Evolutionary conservation across 139 green algal species (phyloP), one percentile per base, ranked within the genome.

Genomic region (Picochlorum costavermella): DNA sequence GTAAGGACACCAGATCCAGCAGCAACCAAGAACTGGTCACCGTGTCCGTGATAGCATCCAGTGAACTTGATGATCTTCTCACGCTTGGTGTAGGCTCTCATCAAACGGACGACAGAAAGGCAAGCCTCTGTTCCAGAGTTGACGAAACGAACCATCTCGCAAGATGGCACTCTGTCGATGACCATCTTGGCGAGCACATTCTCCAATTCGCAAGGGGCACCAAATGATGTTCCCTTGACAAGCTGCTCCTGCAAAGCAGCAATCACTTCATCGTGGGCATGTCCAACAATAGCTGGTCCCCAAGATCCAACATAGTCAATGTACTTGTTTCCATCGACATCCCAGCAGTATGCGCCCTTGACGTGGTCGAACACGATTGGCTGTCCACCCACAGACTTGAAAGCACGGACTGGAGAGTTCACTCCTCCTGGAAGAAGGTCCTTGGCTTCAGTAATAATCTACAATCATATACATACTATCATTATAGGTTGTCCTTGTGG

Each of bases 11-110:
- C 94, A 9, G 77, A 91, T 46, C 94, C 93, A 31, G 94, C 94
- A 78, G 97, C 88, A 20, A 96, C 90, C 61, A 96, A 74, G 82
- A 96, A 96, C 49, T 84, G 83, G 78, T 98, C 91, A 29, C 83
- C 94, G 72, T 99, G 94, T 33, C 92, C 94, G 79, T 99, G 94
- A 81, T 98, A 99, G 90, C 94, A 99, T 60, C 94, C 94, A n/a
- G 89, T 84, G 63, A 99, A 99, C 86, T 97, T 97, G 80, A 97
- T 83, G 56, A 96, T 69, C 86, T 99, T 99, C 71, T 97, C 92
- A 61, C 91, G 81, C 48, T 78, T 77, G 50, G 94, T 99, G 88
- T 90, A 97, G 30, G 94, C 94, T 61, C 94, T 88, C 90, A 97
- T 98, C 49, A 98, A 82, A 67, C 94, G 86, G 56, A 98, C 85